Base-by-base conservation (phyloP, 441 rosid genomes). In the Brassica hybrid region DNA sequence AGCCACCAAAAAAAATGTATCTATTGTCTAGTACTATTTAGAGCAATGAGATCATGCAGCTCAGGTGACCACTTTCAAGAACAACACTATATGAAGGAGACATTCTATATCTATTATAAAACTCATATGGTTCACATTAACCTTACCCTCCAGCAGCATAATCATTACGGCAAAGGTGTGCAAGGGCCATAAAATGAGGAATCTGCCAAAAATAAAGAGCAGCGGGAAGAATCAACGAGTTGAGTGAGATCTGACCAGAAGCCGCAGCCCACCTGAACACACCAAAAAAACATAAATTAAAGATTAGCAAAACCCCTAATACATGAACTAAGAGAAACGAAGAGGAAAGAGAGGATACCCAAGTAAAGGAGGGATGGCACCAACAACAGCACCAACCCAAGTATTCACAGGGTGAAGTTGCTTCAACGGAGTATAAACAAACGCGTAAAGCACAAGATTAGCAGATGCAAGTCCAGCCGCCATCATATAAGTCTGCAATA, bases 101-200 rank as follows among this genome's bases (percentile, higher is more conserved):
- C 60, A 67, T 61, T 59, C 23, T 17, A 65, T 71, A 27, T 27
- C 36, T 36, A 12, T 41, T 19, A 71, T 13, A 23, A 59, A 67
- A 72, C 54, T 1, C 58, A 75, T 57, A 69, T 52, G 25, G 50
- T 64, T 0, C 21, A 8, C 8, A 16, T 6, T 11, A 17, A 72
- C 89, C 6, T 77, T 89, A 95, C 99, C 98, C 97, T 85, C 98
- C 98, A 60, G 91, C 91, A 76, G 94, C 97, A 84, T 94, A 96
- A 85, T 96, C 99, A 65, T 86, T 77, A 45, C 96, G 96, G 73
- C 92, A 96, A 61, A 94, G 78, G 80, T 87, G 88, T 30, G 98
- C 97, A 80, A 96, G 94, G 77, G 97, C 99, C 98, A 96, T 96
- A 67, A 96, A 96, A 85, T 96, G 98, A 27, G 99, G 99, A 70